Base-by-base conservation (phyloP, 805 yeast species). In the Lipomyces sp. region DNA sequence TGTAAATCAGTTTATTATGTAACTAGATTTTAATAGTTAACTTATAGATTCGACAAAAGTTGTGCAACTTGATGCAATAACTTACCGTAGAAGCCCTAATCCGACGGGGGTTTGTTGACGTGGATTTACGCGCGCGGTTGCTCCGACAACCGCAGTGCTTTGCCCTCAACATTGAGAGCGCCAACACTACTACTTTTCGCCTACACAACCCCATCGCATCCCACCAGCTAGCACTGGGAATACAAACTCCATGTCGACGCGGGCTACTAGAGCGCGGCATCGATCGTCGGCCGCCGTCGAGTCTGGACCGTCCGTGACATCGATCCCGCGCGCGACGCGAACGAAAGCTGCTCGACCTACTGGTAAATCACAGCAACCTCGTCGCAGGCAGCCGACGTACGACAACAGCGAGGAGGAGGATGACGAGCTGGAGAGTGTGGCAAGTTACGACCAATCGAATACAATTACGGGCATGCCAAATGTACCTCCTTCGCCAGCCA, bases 191-290 rank as follows among this genome's bases (percentile, higher is more conserved):
- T 1, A 24, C 24, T 24, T 24, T 24, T 24, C 24, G 24, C 24
- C 24, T 24, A 24, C 24, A 24, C 24, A 24, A 24, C 24, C 1
- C 1, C 39, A 37, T 37, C 39, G 15, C 10, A 1, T 11, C 39
- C 39, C 39, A 7, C 39, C 4, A 53, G 18, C 18, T 18, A 53
- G 8, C 55, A 53, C 18, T 24, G 24, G 24, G 24, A 24, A 24
- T 33, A 53, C 24, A 53, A 53, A 53, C 55, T n/a, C 34, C 48
- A 42, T 42, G 48, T 18, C n/a, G n/a, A 18, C 48, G 48, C 48
- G 48, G 48, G n/a, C 48, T 15, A 42, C 48, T 0, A 42, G 48
- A 42, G 18, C 48, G 8, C 48, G 48, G 48, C 39, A 37, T 10
- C 39, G 39, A 37, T 42, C 48, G 10, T 42, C 48, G 4, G 15